phyloP scores from a whole-genome alignment of 768 basidiomycete genomes.

The Rhodosporidiobolus odoratus region DNA sequence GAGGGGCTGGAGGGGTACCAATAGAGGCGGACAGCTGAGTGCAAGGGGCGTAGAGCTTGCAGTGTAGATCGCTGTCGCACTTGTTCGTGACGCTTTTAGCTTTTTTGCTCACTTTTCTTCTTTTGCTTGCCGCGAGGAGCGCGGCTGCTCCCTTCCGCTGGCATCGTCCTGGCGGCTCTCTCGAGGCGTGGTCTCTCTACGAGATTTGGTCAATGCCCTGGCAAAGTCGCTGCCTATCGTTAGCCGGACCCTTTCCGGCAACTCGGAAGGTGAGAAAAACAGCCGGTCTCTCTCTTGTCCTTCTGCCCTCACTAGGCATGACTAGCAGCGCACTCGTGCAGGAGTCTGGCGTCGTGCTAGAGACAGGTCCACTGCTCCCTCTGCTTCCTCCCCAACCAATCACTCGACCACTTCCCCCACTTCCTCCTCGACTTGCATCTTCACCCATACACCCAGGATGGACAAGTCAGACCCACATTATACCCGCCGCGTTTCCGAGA shows the following conservation, averaged over 20 bases:
- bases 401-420: background rate
- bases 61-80: background rate
- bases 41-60: background rate
- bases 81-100: background rate
- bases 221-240: too few relatives aligned
- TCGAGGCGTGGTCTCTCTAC: too few relatives aligned
- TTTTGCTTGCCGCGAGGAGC: too few relatives aligned
- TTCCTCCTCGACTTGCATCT: background rate
- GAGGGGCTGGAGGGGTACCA: background rate
- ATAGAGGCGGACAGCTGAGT: background rate
- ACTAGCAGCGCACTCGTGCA: background rate
- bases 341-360: background rate
- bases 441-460: conserved; percentile 11
- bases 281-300: background rate
- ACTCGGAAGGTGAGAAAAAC: too few relatives aligned
- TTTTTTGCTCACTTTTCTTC: too few relatives aligned
- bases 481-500: conserved; percentile 27
- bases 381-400: conserved; percentile 22
- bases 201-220: too few relatives aligned
- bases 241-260: too few relatives aligned
- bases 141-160: too few relatives aligned
- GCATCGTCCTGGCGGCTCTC: too few relatives aligned
- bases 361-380: conserved; percentile 9
- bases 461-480: conserved; percentile 4
- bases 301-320: background rate